Conservation (phyloP, 108 stramenopile species). For the Cyclotella kingstonii region DNA sequence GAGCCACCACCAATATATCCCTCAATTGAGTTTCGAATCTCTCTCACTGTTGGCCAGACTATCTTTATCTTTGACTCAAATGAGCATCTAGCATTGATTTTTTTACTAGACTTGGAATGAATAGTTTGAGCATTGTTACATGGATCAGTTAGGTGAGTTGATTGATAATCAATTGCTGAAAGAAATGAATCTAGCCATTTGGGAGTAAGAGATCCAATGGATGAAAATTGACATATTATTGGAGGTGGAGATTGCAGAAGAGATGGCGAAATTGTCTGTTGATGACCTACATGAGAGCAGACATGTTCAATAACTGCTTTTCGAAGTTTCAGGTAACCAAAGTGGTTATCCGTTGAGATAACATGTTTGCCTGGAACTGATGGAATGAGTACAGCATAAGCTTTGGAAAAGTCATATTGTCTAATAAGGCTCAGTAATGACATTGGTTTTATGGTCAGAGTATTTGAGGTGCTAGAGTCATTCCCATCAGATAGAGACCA, state of each 20-base stretch:
- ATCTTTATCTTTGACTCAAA: conserved; percentile 45
- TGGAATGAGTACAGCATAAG: conserved; percentile 64
- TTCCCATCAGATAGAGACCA: conserved; percentile 21
- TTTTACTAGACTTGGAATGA: neutral
- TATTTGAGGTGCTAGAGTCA: neutral
- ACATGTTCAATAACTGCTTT: conserved; percentile 39
- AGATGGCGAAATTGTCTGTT: neutral
- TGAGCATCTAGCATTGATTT: neutral
- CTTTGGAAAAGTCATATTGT: conserved; percentile 66
- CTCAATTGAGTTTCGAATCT: conserved; percentile 57
- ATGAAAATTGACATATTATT: conserved; percentile 73
- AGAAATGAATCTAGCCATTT: conserved; percentile 55
- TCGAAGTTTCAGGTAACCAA: conserved; percentile 54
- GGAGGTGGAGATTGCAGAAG: conserved; percentile 12
- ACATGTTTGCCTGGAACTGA: conserved; percentile 69
- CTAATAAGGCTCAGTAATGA: conserved; percentile 33
- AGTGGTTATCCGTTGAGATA: conserved; percentile 8
- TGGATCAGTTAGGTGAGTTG: conserved; percentile 5
- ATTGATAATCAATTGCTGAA: conserved; percentile 42
- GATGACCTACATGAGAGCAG: conserved; percentile 3
- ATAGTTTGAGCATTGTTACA: neutral
- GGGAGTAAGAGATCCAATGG: conserved; percentile 59
- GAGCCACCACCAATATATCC: conserved; percentile 64
- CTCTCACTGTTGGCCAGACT: conserved; percentile 71
- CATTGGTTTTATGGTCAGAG: conserved; percentile 31